Percentiles rank a stretch among this genome's conserved stretches.
Evolutionary conservation across 805 yeast species (phyloP).

Genomic region (Spencermartinsiella europaea): DNA sequence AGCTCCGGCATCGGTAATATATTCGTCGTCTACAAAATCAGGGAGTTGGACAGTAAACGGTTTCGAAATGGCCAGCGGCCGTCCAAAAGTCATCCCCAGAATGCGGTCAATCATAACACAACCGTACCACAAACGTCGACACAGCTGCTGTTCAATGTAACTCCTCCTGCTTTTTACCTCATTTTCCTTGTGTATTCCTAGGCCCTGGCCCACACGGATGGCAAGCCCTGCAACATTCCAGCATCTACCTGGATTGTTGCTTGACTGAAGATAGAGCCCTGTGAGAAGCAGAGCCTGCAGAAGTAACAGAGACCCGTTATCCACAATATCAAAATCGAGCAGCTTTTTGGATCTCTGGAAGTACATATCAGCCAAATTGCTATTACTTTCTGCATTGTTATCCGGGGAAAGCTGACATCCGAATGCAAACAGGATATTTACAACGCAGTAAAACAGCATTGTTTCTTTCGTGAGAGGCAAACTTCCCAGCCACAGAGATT

Average conservation of each 20-base stretch:
- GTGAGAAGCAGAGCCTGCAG: slow-evolving; percentile 25
- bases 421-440: slow-evolving; percentile 26
- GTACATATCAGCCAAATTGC: slow-evolving; percentile 12
- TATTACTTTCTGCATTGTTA: background rate
- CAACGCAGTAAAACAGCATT: slow-evolving; percentile 22
- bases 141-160: slow-evolving; percentile 21
- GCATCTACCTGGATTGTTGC: slow-evolving; percentile 27
- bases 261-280: slow-evolving; percentile 24
- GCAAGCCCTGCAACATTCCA: slow-evolving; percentile 42
- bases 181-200: slow-evolving; percentile 32
- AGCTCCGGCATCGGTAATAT: slow-evolving; percentile 15
- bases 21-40: slow-evolving; percentile 20
- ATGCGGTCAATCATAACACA: slow-evolving; percentile 25
- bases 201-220: slow-evolving; percentile 39
- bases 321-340: slow-evolving; percentile 21
- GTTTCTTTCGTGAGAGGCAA: slow-evolving; percentile 7
- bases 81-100: slow-evolving; percentile 23
- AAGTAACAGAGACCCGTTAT: slow-evolving; percentile 20
- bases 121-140: slow-evolving; percentile 26
- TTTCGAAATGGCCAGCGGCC: slow-evolving; percentile 22
- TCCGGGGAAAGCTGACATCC: slow-evolving; percentile 19
- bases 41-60: slow-evolving; percentile 15
- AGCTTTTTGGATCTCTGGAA: slow-evolving; percentile 21
- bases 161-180: slow-evolving; percentile 12
- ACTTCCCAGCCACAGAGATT: slow-evolving; percentile 19